These are phyloP conservation scores for Sphagnurus paluster DNA, from an alignment of 1,284 basidiomycete genomes.

Conservation along the genomic window DNA sequence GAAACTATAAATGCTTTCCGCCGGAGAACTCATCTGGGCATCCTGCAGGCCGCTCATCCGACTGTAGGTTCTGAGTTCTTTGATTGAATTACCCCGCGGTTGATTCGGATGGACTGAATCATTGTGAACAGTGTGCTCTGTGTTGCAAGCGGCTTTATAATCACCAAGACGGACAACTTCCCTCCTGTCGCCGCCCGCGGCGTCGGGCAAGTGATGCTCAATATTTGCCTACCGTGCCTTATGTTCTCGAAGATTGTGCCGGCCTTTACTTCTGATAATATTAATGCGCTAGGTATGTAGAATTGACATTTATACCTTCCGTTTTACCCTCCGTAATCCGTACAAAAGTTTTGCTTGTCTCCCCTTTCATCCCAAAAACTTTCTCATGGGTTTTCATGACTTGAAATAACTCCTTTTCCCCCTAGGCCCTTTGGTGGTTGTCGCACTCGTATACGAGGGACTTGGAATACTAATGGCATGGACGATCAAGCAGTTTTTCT, in stretches of 20 bases:
- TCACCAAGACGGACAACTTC: conserved; percentile 64
- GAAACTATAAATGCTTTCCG: conserved; percentile 22
- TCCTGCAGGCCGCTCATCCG: conserved; percentile 20
- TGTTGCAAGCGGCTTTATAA: conserved; percentile 52
- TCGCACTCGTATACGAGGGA: conserved; percentile 52
- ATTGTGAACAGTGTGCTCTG: conserved; percentile 47
- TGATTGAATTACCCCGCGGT: neutral
- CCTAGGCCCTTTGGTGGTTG: conserved; percentile 54
- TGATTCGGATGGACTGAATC: neutral
- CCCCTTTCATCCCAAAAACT: neutral
- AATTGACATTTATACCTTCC: too few species aligned
- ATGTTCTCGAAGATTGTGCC: conserved; percentile 80
- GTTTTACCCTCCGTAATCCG: too few species aligned
- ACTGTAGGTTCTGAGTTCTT: conserved; percentile 13
- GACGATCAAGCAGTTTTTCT: conserved; percentile 65
- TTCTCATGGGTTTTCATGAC: neutral
- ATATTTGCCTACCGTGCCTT: conserved; percentile 68
- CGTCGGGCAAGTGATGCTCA: conserved; percentile 63
- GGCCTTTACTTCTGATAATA: conserved; percentile 67
- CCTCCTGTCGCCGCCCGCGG: conserved; percentile 58
- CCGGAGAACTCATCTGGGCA: conserved; percentile 35
- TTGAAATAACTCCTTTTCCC: conserved; percentile 15
- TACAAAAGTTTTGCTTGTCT: too few species aligned
- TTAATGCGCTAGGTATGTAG: conserved; percentile 66
- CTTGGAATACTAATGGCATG: conserved; percentile 58